A percentile compares a stretch with the other conserved stretches of the same genome.
These are phyloP conservation scores for Magnolia changhungtana DNA, from an alignment of 164 flowering plant genomes.

Conservation along the genomic window DNA sequence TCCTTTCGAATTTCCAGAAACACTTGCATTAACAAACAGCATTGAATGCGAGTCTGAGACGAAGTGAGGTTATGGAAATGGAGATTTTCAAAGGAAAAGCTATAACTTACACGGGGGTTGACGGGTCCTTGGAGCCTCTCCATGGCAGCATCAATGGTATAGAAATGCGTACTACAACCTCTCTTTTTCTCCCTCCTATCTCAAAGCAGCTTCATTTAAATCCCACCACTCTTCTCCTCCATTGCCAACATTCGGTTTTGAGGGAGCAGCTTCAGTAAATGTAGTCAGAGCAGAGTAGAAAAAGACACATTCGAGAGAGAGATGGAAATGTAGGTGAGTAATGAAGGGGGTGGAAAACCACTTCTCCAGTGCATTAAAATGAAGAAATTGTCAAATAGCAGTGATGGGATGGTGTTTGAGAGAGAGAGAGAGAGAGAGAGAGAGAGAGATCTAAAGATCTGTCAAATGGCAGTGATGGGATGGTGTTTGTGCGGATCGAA, in stretches of 20 bases:
- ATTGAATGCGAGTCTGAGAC: conserved; percentile 14
- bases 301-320: not conserved
- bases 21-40: not conserved
- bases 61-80: conserved; percentile 10
- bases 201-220: too few species aligned
- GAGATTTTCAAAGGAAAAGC: conserved; percentile 5
- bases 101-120: conserved; percentile 42
- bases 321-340: conserved; percentile 4
- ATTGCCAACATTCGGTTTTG: conserved; percentile 8
- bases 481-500: too few species aligned
- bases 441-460: conserved; percentile 2
- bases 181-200: not conserved
- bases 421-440: conserved; percentile 11
- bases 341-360: conserved; percentile 14
- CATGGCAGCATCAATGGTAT: conserved; percentile 26
- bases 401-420: not conserved
- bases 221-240: not conserved
- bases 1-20: not conserved
- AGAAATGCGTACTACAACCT: conserved; percentile 8
- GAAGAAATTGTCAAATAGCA: too few species aligned
- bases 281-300: not conserved
- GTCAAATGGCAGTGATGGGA: too few species aligned
- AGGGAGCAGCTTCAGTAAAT: conserved; percentile 10
- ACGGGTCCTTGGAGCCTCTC: conserved; percentile 61
- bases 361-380: too few species aligned